A percentile compares a stretch with the other conserved stretches of the same genome.
phyloP scores from a whole-genome alignment of 2,329 filamentous ascomycete genomes.

The Dactylellina drechsleri region DNA sequence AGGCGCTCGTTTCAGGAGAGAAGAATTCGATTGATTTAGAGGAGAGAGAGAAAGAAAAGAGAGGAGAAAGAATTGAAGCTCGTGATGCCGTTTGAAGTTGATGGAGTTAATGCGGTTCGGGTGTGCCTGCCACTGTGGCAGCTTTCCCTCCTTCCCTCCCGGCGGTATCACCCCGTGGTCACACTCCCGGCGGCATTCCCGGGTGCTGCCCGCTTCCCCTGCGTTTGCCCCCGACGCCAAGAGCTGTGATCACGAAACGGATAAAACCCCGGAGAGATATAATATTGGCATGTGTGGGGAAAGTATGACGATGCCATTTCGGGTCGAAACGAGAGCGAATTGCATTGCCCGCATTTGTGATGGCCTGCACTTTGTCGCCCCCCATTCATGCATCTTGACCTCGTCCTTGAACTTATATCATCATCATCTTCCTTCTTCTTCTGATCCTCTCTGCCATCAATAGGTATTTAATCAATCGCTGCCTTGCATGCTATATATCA shows the following conservation, averaged over 20 bases:
- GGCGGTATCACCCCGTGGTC: neutral
- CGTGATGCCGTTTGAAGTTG: conserved; percentile 33
- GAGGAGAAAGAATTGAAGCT: conserved; percentile 29
- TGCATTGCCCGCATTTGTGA: conserved; percentile 22
- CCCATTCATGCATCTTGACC: neutral
- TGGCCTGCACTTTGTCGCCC: neutral
- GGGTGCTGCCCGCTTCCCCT: neutral
- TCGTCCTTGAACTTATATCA: too few relatives aligned
- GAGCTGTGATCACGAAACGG: neutral
- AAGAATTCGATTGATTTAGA: neutral
- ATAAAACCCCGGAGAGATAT: neutral
- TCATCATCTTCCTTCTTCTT: conserved; percentile 1
- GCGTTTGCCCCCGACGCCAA: neutral
- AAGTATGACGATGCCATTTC: neutral
- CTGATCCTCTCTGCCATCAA: neutral
- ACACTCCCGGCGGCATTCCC: neutral
- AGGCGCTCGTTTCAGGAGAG: neutral
- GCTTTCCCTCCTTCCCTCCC: conserved; percentile 4
- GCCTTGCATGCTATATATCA: neutral
- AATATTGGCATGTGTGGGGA: neutral
- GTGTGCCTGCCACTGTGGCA: conserved; percentile 32
- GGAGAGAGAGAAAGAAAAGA: conserved; percentile 10
- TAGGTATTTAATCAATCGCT: neutral
- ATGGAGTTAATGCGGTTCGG: neutral
- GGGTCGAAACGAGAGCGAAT: neutral